Percentiles rank a stretch among this genome's conserved stretches.
These are phyloP conservation scores for Myriosclerotinia duriaeana DNA, from an alignment of 2,329 filamentous ascomycete genomes.

Conservation along the genomic window DNA sequence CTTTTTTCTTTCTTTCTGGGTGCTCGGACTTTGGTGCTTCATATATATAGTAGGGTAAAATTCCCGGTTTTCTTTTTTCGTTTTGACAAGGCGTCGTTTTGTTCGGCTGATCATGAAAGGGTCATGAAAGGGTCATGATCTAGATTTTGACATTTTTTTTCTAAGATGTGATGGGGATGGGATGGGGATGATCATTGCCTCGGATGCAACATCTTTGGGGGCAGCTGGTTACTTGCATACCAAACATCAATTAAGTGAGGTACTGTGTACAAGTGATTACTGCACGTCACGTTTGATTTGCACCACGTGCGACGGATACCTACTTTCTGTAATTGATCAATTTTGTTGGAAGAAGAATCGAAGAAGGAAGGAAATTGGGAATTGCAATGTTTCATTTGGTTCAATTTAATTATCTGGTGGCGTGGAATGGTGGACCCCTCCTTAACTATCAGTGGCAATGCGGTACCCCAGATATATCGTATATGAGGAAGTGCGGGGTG, in stretches of 20 bases:
- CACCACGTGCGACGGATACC: conserved; percentile 19
- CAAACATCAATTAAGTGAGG: conserved; percentile 2
- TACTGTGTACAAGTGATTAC: conserved; percentile 10
- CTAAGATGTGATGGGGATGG: neutral
- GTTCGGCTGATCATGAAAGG: neutral
- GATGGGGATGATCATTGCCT: conserved; percentile 10
- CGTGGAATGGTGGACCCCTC: neutral
- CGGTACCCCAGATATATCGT: too few relatives aligned
- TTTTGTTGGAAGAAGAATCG: neutral
- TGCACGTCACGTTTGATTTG: conserved; percentile 23
- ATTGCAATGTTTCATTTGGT: neutral
- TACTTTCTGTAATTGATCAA: conserved; percentile 16
- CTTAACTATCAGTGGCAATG: too few relatives aligned
- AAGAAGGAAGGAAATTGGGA: neutral
- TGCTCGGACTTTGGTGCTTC: neutral
- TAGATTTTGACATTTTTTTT: neutral
- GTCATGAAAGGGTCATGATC: neutral
- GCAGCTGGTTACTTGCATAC: conserved; percentile 17
- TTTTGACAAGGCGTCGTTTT: neutral
- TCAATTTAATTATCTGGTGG: conserved; percentile 1
- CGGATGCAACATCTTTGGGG: neutral
- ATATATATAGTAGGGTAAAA: neutral
- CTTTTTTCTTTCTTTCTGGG: too few relatives aligned
- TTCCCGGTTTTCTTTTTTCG: neutral
- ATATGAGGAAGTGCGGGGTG: conserved; percentile 8